These are phyloP conservation scores for Escovopsis weberi DNA, from an alignment of 2,329 filamentous ascomycete species.

Conservation along the genomic window DNA sequence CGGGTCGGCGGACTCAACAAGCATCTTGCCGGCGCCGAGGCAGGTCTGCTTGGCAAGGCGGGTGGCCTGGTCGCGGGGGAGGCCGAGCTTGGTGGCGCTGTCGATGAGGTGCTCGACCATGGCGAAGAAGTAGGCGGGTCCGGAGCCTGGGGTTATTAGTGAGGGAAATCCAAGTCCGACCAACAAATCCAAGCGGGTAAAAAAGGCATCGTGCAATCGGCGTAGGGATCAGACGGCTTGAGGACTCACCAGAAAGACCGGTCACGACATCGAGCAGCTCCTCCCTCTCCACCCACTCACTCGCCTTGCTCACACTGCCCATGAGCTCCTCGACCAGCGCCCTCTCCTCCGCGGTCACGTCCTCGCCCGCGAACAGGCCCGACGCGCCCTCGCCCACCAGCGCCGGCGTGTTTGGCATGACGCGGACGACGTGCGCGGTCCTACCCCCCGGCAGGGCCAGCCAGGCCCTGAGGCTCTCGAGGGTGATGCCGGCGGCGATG, in stretches of 20 bases:
- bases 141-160: conserved; percentile 23
- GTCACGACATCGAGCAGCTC: conserved; percentile 36
- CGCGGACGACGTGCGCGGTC: conserved; percentile 30
- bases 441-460: conserved; percentile 21
- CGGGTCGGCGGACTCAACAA: conserved; percentile 30
- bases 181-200: too few species aligned
- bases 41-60: conserved; percentile 36
- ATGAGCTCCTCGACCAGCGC: conserved; percentile 27
- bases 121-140: conserved; percentile 38
- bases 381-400: conserved; percentile 35
- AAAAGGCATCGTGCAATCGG: too few species aligned
- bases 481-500: conserved; percentile 34
- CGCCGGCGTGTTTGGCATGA: conserved; percentile 39
- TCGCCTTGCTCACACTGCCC: conserved; percentile 30
- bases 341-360: conserved; percentile 27
- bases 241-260: conserved; percentile 28
- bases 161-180: not conserved
- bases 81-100: conserved; percentile 27
- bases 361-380: conserved; percentile 28
- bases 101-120: conserved; percentile 36
- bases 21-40: conserved; percentile 36
- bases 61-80: conserved; percentile 33
- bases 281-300: conserved; percentile 35
- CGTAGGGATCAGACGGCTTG: too few species aligned
- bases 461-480: conserved; percentile 29